Conservation (phyloP, 2,329 filamentous ascomycete genomes). For the Decorospora gaudefroyi region DNA sequence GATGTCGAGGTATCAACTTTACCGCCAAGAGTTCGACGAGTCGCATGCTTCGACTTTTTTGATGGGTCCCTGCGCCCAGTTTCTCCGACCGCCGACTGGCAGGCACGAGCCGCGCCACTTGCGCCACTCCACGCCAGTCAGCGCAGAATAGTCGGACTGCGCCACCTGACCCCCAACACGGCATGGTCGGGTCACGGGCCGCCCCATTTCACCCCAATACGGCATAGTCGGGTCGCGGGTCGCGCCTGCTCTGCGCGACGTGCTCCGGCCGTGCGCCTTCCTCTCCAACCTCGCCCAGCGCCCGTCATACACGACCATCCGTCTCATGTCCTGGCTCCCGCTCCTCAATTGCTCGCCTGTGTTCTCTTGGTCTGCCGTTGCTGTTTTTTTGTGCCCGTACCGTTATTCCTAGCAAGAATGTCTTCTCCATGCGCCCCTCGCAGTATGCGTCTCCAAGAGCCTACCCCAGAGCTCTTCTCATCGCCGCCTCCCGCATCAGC, state of each 20-base stretch:
- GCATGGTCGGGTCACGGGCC: conserved; percentile 11
- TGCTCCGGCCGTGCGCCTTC: conserved; percentile 13
- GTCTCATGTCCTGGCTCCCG: conserved; percentile 8
- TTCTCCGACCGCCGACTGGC: conserved; percentile 15
- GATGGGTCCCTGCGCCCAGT: conserved; percentile 12
- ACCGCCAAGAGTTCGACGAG: conserved; percentile 27
- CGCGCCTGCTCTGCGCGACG: conserved; percentile 19
- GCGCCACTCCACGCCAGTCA: too few species aligned
- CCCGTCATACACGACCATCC: conserved; percentile 11
- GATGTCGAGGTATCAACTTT: conserved; percentile 15
- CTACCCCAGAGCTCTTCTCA: conserved; percentile 44
- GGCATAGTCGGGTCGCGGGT: conserved; percentile 15
- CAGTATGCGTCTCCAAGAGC: conserved; percentile 36
- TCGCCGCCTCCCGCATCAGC: conserved; percentile 45
- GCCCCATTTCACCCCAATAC: conserved; percentile 6
- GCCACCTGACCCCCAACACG: conserved; percentile 8
- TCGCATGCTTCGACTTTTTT: conserved; percentile 15
- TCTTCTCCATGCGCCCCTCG: conserved; percentile 35
- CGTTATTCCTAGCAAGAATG: conserved; percentile 21
- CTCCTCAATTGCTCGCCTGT: conserved; percentile 5
- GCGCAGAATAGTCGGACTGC: too few species aligned
- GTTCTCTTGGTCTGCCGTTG: conserved; percentile 7
- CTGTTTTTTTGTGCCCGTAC: conserved; percentile 12
- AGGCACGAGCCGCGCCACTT: conserved; percentile 6
- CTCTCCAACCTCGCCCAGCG: conserved; percentile 13